phyloP scores from a whole-genome alignment of 2,329 filamentous ascomycete species.

The Graphium sp. region DNA sequence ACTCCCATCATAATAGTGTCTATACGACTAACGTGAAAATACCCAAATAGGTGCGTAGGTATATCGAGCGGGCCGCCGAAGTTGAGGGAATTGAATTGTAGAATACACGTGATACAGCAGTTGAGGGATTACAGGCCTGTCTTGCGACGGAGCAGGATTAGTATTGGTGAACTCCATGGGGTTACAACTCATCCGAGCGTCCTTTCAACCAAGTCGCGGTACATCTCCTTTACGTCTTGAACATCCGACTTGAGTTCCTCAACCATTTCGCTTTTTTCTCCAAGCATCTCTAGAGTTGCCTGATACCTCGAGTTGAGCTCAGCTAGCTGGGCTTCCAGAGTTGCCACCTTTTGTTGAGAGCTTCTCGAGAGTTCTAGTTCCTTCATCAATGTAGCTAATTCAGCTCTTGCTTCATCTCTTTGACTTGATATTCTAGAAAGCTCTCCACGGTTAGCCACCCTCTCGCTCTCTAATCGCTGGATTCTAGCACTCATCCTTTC shows the following conservation, averaged over 20 bases:
- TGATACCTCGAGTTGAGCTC: constrained; percentile 66
- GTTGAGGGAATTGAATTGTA: constrained; percentile 60
- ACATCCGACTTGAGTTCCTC: constrained; percentile 85
- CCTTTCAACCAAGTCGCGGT: constrained; percentile 77
- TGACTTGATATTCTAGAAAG: constrained; percentile 65
- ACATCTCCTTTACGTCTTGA: constrained; percentile 87
- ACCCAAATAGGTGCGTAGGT: constrained; percentile 46
- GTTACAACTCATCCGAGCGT: constrained; percentile 44
- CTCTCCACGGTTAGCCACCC: constrained; percentile 78
- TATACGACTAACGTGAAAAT: constrained; percentile 3
- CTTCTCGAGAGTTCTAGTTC: constrained; percentile 44
- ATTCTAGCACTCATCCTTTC: constrained; percentile 93
- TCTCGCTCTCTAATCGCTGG: constrained; percentile 78
- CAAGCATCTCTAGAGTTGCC: constrained; percentile 83
- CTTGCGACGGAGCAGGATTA: neutral
- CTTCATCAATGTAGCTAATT: constrained; percentile 82
- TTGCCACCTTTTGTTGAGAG: constrained; percentile 32
- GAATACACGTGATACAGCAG: neutral
- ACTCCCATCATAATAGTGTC: neutral
- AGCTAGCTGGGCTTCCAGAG: constrained; percentile 50
- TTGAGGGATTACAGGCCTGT: neutral
- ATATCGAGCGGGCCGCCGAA: constrained; percentile 63
- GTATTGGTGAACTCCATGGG: neutral
- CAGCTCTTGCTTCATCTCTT: constrained; percentile 76
- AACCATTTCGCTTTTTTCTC: constrained; percentile 90